Base-by-base conservation (phyloP, 2,329 filamentous ascomycete species). In the Karstenula rhodostoma region DNA sequence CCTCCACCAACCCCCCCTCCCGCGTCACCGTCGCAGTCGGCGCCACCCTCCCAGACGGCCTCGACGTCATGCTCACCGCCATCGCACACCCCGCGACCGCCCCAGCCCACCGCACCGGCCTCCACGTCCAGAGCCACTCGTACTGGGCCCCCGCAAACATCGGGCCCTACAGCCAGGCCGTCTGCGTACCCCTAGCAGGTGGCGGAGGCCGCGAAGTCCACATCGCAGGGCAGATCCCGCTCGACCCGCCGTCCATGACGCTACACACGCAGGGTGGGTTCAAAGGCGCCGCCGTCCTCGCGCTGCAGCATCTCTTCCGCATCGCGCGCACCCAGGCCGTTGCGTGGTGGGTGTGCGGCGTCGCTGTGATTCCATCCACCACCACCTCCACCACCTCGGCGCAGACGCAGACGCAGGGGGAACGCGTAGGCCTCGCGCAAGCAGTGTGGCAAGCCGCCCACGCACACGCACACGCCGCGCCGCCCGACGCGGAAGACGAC, bases 81-180 rank as follows among this genome's bases (percentile, higher is more conserved):
- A 75, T 83, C 12, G 69, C 84, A n/a, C 69, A 73, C 56, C 67
- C 69, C 35, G 57, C 17, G 27, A 23, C 1, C 27, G 51, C 9
- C 29, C 29, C 15, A 6, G 22, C 8, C 8, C 33, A 1, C 7
- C 77, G 82, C 33, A 75, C 80, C 59, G 91, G 78, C 0, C 84
- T 98, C 1, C 95, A 99, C 76, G 94, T 99, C 6, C 95, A 98
- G 78, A 94, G 91, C 3, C 84, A 92, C 42, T 96, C 93, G 12
- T 98, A 98, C 82, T 99, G 95, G 95, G 95, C 95, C 0, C 95
- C 95, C 0, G 94, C 95, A 22, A 98, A 98, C 73, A 98, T 99
- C 56, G 95, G 95, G 0, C 95, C 95, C 0, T 98, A 98, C 78
- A 97, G 94, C 58, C 95, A 99, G 80, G 93, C 93, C 4, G 88